Conservation (phyloP, 768 basidiomycete species). For the Leccinum longicurvipes region DNA sequence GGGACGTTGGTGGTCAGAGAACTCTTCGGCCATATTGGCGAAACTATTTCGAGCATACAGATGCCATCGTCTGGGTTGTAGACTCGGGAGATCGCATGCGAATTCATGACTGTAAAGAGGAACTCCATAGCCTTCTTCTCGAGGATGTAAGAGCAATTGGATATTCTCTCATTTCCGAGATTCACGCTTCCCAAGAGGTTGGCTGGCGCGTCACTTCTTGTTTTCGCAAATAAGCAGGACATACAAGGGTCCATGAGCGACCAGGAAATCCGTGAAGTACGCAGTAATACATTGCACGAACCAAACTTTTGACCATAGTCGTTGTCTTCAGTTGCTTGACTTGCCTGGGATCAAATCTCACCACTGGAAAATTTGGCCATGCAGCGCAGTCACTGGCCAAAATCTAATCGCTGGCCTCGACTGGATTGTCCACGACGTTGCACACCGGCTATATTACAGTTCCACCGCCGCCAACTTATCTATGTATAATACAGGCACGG, state of each 20-base stretch:
- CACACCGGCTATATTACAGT: conserved; percentile 82
- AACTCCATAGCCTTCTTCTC: conserved; percentile 78
- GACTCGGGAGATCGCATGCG: conserved; percentile 91
- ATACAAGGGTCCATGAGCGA: conserved; percentile 82
- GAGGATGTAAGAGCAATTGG: conserved; percentile 73
- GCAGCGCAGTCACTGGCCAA: conserved; percentile 87
- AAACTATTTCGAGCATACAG: conserved; percentile 98
- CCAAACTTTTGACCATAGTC: conserved; percentile 6
- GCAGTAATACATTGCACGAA: conserved; percentile 25
- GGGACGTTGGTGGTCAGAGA: conserved; percentile 98
- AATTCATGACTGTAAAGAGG: conserved; percentile 85
- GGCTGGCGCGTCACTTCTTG: conserved; percentile 91
- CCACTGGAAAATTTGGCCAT: conserved; percentile 85
- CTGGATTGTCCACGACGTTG: conserved; percentile 91
- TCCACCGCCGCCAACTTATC: conserved; percentile 29
- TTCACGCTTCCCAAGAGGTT: conserved; percentile 57
- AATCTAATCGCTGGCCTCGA: conserved; percentile 84
- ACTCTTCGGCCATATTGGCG: conserved; percentile 97
- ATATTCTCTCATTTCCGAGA: conserved; percentile 8
- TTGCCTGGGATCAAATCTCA: conserved; percentile 82
- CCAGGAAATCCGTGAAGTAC: conserved; percentile 77
- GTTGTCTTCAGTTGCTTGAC: conserved; percentile 63
- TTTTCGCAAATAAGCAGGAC: conserved; percentile 99
- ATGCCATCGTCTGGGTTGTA: conserved; percentile 98
- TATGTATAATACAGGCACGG: neutral